Evolutionary conservation across 768 basidiomycete species (phyloP), one percentile per base, ranked within the genome.

Genomic region (Russula griseocarnosa): DNA sequence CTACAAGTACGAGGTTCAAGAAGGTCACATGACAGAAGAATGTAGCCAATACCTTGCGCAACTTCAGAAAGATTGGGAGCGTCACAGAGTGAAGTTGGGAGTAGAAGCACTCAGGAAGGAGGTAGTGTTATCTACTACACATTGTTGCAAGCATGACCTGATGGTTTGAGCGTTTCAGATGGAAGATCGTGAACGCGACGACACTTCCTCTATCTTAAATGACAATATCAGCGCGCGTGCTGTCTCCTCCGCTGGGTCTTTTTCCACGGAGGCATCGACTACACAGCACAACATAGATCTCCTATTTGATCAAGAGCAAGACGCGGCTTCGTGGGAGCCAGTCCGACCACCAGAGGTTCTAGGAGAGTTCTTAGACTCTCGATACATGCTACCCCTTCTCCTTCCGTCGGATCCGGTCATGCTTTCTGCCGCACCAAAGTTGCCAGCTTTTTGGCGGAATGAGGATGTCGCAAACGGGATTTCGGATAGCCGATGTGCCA

Each of bases 31-130:
- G 92, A 90, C 87, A 3, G 94, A 98, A 26, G 97, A 99, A 73
- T 98, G 96, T 71, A 80, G 84, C 44, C 92, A 97, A 76, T 98
- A 98, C 70, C 82, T 98, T 30, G 89, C 86, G 3, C 96, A 98
- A 70, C 79, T 99, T 10, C 95, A 98, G 76, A 95, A 92, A 71
- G 95, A 98, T 72, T 99, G 96, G 96, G 96, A 99, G 74, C 79
- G 92, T 61, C 88, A 92, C 73, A 81, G 94, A 50, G 86, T 95
- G 36, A 90, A 92, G 71, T 78, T 90, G 36, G 91, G 92, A 4
- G 92, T 96, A 10, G 88, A 92, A 70, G 86, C 87, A 10, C 77
- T 94, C 38, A 86, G 89, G 64, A 90, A 87, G 75, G 91, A 94
- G 84, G 90, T 92, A 64, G 60, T 73, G 28, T 36, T 32, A 11